phyloP scores from a whole-genome alignment of 2,329 filamentous ascomycete species.

The Alternaria novae-zelandiae region DNA sequence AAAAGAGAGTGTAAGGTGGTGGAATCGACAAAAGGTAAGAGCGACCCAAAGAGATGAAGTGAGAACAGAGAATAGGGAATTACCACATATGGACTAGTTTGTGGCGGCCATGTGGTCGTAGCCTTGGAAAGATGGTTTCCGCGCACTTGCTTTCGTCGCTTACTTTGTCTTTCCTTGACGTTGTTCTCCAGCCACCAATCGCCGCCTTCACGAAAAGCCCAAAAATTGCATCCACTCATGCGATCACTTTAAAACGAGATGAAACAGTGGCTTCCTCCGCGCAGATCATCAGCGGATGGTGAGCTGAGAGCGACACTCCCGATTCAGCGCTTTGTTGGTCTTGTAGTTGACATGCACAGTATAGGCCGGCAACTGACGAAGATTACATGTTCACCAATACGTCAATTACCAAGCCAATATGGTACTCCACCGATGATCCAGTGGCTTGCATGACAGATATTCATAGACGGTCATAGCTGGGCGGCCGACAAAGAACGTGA shows the following conservation, averaged over 20 bases:
- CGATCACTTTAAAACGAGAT: not conserved
- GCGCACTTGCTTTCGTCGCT: constrained; percentile 13
- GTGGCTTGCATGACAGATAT: not conserved
- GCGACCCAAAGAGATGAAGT: constrained; percentile 8
- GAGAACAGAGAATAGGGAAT: constrained; percentile 19
- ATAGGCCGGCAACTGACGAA: not conserved
- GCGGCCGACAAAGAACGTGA: constrained; percentile 5
- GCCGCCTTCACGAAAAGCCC: not conserved
- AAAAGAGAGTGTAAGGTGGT: not conserved
- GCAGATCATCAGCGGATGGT: not conserved
- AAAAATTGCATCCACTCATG: not conserved
- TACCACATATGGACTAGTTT: constrained; percentile 26
- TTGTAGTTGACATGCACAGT: not conserved
- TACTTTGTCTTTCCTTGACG: constrained; percentile 40
- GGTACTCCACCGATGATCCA: not conserved
- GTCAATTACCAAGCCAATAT: not conserved
- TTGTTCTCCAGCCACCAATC: constrained; percentile 39
- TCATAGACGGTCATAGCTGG: not conserved
- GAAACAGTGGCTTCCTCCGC: not conserved
- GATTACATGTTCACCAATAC: not conserved
- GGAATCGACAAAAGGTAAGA: constrained; percentile 2
- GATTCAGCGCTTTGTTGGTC: not conserved
- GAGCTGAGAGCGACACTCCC: not conserved
- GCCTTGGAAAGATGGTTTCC: not conserved
- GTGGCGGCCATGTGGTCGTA: not conserved